phyloP scores from a whole-genome alignment of 2,329 filamentous ascomycete species.

The Colletotrichum horii region DNA sequence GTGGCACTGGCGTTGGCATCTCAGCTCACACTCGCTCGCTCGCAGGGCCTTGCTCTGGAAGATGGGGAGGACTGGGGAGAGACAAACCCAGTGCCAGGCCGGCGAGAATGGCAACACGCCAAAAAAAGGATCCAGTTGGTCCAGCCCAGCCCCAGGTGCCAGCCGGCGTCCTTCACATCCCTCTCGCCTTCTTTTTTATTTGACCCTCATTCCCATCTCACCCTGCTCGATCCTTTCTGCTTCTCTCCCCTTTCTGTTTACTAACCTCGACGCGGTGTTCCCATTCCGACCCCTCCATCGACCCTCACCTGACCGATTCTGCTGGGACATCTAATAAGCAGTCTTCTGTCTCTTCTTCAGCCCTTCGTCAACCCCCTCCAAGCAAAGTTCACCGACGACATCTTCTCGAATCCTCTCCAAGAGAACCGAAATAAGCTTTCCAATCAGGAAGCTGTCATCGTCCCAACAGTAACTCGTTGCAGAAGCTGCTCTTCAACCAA shows the following conservation, averaged over 20 bases:
- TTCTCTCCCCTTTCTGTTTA: background rate
- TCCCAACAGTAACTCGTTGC: background rate
- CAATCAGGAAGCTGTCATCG: conserved; percentile 3
- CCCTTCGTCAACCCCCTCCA: background rate
- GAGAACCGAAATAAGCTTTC: background rate
- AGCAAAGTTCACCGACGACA: background rate
- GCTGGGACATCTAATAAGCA: background rate
- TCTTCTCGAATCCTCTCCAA: background rate
- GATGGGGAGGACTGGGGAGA: background rate
- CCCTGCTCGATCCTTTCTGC: background rate
- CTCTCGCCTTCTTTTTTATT: background rate
- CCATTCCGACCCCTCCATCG: background rate
- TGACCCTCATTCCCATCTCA: conserved; percentile 10
- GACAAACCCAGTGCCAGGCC: background rate
- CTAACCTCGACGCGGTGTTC: background rate
- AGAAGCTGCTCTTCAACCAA: background rate
- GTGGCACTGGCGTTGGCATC: conserved; percentile 13
- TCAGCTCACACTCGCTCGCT: background rate
- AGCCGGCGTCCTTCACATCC: background rate
- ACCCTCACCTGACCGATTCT: background rate
- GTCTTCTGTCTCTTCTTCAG: background rate
- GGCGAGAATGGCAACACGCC: conserved; percentile 8
- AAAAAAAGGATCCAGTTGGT: background rate
- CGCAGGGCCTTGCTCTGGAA: background rate
- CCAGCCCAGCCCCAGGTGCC: conserved; percentile 2